phyloP scores from a whole-genome alignment of 2,329 filamentous ascomycete species.

The Colletotrichum tanaceti region DNA sequence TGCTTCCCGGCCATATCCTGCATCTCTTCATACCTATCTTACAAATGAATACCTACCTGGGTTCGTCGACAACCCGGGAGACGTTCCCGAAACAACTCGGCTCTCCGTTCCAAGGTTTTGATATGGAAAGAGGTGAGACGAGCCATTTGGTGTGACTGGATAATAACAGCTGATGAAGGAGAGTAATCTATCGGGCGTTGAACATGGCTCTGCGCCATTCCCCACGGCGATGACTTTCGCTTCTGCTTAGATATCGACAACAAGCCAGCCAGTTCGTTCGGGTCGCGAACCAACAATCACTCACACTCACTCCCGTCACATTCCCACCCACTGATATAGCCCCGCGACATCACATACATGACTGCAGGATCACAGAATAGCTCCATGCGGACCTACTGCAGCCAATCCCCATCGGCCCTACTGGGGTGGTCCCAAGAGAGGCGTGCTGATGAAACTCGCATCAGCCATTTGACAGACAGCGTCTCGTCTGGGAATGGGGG shows the following conservation, averaged over 20 bases:
- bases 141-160: background rate
- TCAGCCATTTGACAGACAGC: slow-evolving; percentile 29
- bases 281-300: slow-evolving; percentile 23
- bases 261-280: background rate
- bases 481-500: slow-evolving; percentile 29
- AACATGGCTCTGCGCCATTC: background rate
- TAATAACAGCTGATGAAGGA: slow-evolving; percentile 12
- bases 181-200: slow-evolving; percentile 11
- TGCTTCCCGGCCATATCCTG: slow-evolving; percentile 12
- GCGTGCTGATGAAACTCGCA: slow-evolving; percentile 34
- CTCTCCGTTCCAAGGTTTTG: slow-evolving; percentile 4
- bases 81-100: slow-evolving; percentile 28
- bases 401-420: slow-evolving; percentile 27
- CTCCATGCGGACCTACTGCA: slow-evolving; percentile 25
- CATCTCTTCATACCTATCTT: background rate
- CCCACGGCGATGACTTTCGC: slow-evolving; percentile 18
- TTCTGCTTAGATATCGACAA: background rate
- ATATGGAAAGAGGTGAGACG: background rate
- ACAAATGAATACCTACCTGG: background rate
- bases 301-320: slow-evolving; percentile 8
- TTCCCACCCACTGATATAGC: slow-evolving; percentile 2
- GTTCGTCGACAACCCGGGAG: slow-evolving; percentile 18
- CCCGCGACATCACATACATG: slow-evolving; percentile 5
- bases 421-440: slow-evolving; percentile 21
- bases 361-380: slow-evolving; percentile 15